Base-by-base conservation (phyloP, 306 rosid species). In the Dalbergia cochinchinensis region DNA sequence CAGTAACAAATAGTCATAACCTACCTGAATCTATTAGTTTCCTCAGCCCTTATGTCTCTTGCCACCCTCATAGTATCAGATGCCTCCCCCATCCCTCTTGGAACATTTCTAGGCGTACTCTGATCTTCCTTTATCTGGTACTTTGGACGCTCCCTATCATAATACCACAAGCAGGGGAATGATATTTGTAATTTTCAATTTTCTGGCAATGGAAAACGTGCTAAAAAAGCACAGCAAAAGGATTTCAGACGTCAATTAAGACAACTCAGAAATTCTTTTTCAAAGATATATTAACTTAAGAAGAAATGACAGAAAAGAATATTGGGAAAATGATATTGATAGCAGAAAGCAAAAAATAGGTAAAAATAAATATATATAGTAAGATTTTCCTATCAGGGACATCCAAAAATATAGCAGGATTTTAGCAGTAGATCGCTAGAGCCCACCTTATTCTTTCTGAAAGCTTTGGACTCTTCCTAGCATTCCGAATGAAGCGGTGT, bases 371-470 rank as follows among this genome's bases (percentile, higher is more conserved):
- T 79, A 77, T 64, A 83, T 10, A 54, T 58, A n/a, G 69, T 26
- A 35, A 35, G 18, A 53, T 14, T 53, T 53, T 53, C 20, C 57
- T 13, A n/a, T n/a, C 59, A 53, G 8, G 59, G 18, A 53, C 22
- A n/a, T 53, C 59, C 59, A 47, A 10, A 47, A 47, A 50, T 37
- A 68, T 68, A 80, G 44, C 59, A 15, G 59, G 78, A 64, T 62
- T 70, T 70, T 51, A 71, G 81, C 76, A 76, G 68, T 61, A 72
- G 53, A 45, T 35, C 50, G 6, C 6, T 7, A 44, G 50, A 44
- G 73, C 44, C 37, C 78, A 93, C 99, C 99, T 91, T 86, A 96
- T 91, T 93, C 99, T 93, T 88, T 96, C 99, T 73, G 78, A 70
- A 81, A 96, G 98, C 85, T 92, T 89, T 39, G 92, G 90, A 78